phyloP scores from a whole-genome alignment of 441 rosid genomes.

The Pelargonium myrrhifolium region DNA sequence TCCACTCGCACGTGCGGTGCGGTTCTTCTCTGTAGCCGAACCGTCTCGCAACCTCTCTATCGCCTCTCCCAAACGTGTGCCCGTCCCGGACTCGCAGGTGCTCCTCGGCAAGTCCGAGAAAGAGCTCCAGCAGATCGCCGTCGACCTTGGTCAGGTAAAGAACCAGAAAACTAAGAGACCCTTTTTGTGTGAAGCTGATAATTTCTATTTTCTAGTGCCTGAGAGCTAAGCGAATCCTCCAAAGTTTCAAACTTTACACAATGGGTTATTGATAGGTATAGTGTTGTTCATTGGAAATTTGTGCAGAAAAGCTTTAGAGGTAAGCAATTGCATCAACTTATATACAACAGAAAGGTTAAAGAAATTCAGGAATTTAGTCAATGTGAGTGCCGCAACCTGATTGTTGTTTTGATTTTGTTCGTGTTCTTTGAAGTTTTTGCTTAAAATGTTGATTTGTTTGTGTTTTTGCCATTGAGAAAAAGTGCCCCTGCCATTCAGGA shows the following conservation, averaged over 20 bases:
- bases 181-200: neutral
- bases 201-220: neutral
- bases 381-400: constrained; percentile 34
- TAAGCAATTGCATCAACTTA: constrained; percentile 76
- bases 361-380: constrained; percentile 73
- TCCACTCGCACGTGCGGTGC: neutral
- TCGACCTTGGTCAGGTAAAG: constrained; percentile 70
- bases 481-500: constrained; percentile 86
- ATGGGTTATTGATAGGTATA: neutral
- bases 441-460: neutral
- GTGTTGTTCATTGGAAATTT: neutral
- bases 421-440: neutral
- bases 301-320: constrained; percentile 77
- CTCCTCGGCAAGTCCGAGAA: constrained; percentile 86
- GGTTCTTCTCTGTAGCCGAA: constrained; percentile 19
- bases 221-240: neutral
- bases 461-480: neutral
- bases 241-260: neutral
- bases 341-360: constrained; percentile 69
- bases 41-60: constrained; percentile 20
- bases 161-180: neutral
- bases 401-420: neutral
- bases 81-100: constrained; percentile 46
- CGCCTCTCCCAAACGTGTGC: constrained; percentile 26
- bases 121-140: constrained; percentile 74